Evolutionary conservation across 257 asterid species (phyloP).

Genomic region (Apocynum venetum): DNA sequence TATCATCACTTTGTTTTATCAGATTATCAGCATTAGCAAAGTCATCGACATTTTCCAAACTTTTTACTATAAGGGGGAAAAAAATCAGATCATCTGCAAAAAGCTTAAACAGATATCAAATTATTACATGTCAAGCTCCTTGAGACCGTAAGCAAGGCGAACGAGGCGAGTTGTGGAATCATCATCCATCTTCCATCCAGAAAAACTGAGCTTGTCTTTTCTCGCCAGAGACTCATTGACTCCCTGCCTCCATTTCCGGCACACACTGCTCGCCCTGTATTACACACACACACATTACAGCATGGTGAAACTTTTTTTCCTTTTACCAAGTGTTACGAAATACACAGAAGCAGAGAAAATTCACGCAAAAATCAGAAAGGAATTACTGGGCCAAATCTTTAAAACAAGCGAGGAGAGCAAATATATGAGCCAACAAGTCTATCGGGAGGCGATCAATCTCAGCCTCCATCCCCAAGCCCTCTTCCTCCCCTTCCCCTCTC

Average conservation of each 20-base stretch:
- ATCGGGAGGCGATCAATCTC: constrained; percentile 73
- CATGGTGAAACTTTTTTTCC: not conserved
- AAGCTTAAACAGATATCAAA: not conserved
- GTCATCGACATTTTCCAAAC: not conserved
- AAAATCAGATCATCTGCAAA: not conserved
- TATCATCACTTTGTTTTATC: not conserved
- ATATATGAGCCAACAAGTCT: constrained; percentile 76
- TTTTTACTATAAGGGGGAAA: not conserved
- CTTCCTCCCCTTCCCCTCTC: constrained; percentile 24
- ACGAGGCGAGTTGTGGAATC: constrained; percentile 75
- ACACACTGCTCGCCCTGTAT: constrained; percentile 61
- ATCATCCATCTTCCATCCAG: constrained; percentile 88
- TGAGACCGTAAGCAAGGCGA: constrained; percentile 62
- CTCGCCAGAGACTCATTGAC: constrained; percentile 67
- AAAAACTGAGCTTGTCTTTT: constrained; percentile 60
- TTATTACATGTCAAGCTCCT: constrained; percentile 79
- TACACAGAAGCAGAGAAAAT: not conserved
- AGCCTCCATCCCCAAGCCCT: constrained; percentile 29
- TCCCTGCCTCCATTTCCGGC: constrained; percentile 86
- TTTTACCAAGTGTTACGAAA: not conserved
- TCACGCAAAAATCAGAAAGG: not conserved
- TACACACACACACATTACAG: not conserved
- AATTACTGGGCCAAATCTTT: constrained; percentile 76
- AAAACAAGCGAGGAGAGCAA: constrained; percentile 65
- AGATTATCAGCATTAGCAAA: not conserved